Base-by-base conservation (phyloP, 345 rosid genomes). In the Euphorbia tirucalli region DNA sequence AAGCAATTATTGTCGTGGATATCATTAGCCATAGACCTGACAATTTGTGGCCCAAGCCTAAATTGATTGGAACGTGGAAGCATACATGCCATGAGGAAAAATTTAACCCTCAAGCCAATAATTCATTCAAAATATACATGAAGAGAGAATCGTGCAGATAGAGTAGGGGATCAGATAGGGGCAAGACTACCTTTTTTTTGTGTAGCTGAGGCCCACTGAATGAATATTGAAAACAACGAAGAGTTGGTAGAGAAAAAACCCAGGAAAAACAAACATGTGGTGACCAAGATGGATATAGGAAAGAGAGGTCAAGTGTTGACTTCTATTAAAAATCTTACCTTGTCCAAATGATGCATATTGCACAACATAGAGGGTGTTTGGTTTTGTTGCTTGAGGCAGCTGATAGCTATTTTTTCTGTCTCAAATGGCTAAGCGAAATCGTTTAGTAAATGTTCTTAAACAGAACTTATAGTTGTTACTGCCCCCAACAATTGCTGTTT, bases 271-370 rank as follows among this genome's bases (percentile, higher is more conserved):
- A 13, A 4, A 39, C 43, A 56, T 21, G 4, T 31, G 46, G 62
- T 32, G 41, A 68, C 9, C 15, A 22, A 27, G 25, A 37, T 62
- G 11, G 15, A 11, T n/a, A n/a, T n/a, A n/a, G 61, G 22, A 52
- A 49, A 57, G 60, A 10, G 24, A 55, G 60, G 24, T 35, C 21
- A 15, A 70, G 48, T 66, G 62, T 73, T 58, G 31, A 73, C 56
- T 13, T 65, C 18, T 35, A 28, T 21, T 21, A 28, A 6, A 72
- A 64, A 24, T 61, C 58, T 77, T 37, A 73, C 50, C 21, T 44
- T 58, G 61, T 70, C 66, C 65, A 66, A 44, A n/a, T n/a, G n/a
- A n/a, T n/a, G n/a, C n/a, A n/a, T n/a, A n/a, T n/a, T n/a, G n/a
- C n/a, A n/a, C n/a, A n/a, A n/a, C n/a, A n/a, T n/a, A n/a, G n/a